Percentiles rank a stretch among this genome's conserved stretches.
Evolutionary conservation across 176 grass and related monocot genomes (phyloP).

Genomic region (Puya raimondii): DNA sequence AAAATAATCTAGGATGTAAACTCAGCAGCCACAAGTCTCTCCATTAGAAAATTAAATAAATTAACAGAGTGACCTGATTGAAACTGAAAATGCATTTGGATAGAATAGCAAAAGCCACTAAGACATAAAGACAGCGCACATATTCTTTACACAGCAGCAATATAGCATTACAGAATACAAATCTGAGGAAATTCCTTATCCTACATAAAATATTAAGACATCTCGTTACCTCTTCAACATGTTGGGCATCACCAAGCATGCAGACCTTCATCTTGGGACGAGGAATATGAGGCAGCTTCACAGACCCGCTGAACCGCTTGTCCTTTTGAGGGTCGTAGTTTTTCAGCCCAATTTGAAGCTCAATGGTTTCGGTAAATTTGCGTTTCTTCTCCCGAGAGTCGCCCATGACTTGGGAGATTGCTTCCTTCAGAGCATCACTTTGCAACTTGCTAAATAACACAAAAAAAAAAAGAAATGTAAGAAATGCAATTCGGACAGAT

Average conservation of each 20-base stretch:
- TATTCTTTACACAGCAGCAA: too few relatives aligned
- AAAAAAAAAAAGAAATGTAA: background rate
- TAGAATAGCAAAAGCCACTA: too few relatives aligned
- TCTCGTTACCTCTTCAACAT: conserved; percentile 23
- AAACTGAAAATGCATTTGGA: too few relatives aligned
- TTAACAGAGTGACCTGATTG: too few relatives aligned
- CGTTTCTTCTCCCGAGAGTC: conserved; percentile 21
- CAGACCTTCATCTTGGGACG: conserved; percentile 29
- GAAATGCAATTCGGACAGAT: background rate
- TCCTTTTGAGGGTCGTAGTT: conserved; percentile 30
- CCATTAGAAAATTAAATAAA: too few relatives aligned
- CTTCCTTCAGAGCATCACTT: conserved; percentile 22
- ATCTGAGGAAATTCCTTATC: too few relatives aligned
- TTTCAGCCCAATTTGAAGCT: conserved; percentile 26
- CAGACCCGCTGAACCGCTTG: conserved; percentile 22
- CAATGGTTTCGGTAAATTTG: conserved; percentile 23
- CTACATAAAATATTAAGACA: background rate
- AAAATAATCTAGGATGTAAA: too few relatives aligned
- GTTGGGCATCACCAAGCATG: conserved; percentile 27
- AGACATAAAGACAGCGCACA: too few relatives aligned
- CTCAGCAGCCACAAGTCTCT: too few relatives aligned
- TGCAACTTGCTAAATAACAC: conserved; percentile 17
- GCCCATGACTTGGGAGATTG: conserved; percentile 11
- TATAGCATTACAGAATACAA: too few relatives aligned
- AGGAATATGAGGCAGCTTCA: conserved; percentile 26